A percentile compares a stretch with the other conserved stretches of the same genome.
Evolutionary conservation across 192 early-diverging fungal genomes (phyloP).

Genomic region (Jimgerdemannia lactiflua): DNA sequence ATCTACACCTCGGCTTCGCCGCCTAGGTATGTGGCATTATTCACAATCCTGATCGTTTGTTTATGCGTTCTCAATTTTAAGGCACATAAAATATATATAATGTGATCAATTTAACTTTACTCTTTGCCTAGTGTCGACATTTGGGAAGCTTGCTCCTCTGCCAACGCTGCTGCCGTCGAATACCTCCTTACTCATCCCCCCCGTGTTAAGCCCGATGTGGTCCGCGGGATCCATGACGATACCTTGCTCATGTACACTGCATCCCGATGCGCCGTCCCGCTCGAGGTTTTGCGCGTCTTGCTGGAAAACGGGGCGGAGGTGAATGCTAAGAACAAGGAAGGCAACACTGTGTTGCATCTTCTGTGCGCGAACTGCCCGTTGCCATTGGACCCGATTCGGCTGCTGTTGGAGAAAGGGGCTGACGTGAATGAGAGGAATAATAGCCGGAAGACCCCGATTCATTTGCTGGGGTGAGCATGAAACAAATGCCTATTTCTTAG

Average conservation of each 20-base stretch:
- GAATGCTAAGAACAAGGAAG: conserved; percentile 22
- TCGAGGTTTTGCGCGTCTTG: conserved; percentile 14
- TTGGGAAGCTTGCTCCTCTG: neutral
- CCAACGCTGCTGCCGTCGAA: neutral
- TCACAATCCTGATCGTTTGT: too few species aligned
- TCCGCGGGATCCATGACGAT: neutral
- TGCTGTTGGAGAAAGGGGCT: conserved; percentile 31
- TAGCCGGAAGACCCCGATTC: conserved; percentile 23
- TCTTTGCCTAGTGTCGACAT: neutral
- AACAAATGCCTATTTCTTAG: neutral
- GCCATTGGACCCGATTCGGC: conserved; percentile 23
- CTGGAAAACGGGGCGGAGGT: conserved; percentile 31
- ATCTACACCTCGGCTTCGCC: neutral
- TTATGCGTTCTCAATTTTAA: too few species aligned
- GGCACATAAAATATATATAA: too few species aligned
- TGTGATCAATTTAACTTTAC: too few species aligned
- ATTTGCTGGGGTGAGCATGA: conserved; percentile 31
- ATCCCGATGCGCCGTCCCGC: neutral
- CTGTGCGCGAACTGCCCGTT: conserved; percentile 27
- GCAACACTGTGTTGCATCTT: conserved; percentile 27
- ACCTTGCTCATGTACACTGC: neutral
- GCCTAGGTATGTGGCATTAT: too few species aligned
- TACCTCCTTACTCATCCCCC: neutral
- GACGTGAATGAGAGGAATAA: conserved; percentile 27
- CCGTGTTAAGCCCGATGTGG: neutral